Evolutionary conservation across 108 stramenopile species (phyloP).

Genomic region (Fragilaria radians): DNA sequence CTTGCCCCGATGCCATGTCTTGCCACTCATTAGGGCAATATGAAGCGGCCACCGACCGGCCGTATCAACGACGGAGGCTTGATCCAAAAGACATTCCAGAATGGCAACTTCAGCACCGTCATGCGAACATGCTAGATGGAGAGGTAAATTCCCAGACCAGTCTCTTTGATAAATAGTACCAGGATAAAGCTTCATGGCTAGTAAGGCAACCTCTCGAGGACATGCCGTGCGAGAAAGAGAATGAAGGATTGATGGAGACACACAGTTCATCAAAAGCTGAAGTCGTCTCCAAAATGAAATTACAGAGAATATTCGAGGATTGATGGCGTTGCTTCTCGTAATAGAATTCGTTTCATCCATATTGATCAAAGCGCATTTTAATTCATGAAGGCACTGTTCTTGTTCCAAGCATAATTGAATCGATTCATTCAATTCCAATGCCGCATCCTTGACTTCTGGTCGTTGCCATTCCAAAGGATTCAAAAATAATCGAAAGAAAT

Average conservation of each 20-base stretch:
- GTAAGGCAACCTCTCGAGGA: slow-evolving; percentile 6
- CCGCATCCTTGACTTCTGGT: slow-evolving; percentile 7
- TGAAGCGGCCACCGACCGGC: slow-evolving; percentile 4
- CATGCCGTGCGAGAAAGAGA: slow-evolving; percentile 8
- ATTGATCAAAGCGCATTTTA: too few species aligned
- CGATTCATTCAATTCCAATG: not conserved
- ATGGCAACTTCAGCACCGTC: not conserved
- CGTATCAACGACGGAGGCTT: not conserved
- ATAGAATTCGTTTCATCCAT: not conserved
- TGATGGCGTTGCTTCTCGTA: not conserved
- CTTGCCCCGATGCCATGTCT: slow-evolving; percentile 3
- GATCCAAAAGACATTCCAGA: not conserved
- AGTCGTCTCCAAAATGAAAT: slow-evolving; percentile 2
- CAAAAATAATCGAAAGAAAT: slow-evolving; percentile 3
- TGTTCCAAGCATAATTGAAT: not conserved
- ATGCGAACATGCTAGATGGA: slow-evolving; percentile 6
- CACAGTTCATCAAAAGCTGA: slow-evolving; percentile 1
- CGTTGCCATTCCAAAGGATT: slow-evolving; percentile 8
- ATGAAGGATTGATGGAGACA: slow-evolving; percentile 7
- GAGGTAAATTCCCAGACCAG: slow-evolving; percentile 4
- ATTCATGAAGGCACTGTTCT: not conserved
- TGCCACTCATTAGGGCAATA: slow-evolving; percentile 11
- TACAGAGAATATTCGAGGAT: not conserved
- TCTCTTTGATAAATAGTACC: slow-evolving; percentile 4
- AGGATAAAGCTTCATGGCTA: slow-evolving; percentile 11